Base-by-base conservation (phyloP, 2,329 filamentous ascomycete genomes). In the Didymella glomerata region DNA sequence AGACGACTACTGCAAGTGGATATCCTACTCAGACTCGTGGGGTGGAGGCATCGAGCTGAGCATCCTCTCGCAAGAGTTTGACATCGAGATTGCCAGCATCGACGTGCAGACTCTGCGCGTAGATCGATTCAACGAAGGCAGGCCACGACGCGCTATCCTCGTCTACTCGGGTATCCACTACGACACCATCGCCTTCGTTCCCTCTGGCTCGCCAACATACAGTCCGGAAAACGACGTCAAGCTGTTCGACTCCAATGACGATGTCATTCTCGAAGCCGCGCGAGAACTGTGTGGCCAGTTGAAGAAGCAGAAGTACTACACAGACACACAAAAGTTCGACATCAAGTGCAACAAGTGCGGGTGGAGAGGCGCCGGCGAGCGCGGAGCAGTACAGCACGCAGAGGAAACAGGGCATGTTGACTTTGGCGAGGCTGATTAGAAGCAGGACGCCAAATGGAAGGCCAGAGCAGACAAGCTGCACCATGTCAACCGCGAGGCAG, bases 81-180 rank as follows among this genome's bases (percentile, higher is more conserved):
- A 90, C 60, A 85, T 96, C 27, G 92, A 97, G 73, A 92, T 96
- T 51, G 91, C 88, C 76, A 91, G 90, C 38, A 89, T 94, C 64
- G 92, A 96, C 74, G 92, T 97, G 2, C 83, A 89, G 68, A 85
- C 86, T 38, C 76, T 88, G 13, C 79, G 87, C 13, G 82, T 92
- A 6, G 89, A 92, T 69, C 85, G 85, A 5, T 96, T 94, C 78
- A 96, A 96, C 65, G 91, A 95, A 72, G 87, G 87, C 1, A 54
- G 60, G 52, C 76, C 80, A 32, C 85, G 84, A 40, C 84, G 92
- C 7, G 93, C 91, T 70, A 87, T 97, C 25, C 81, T 97, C 24
- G 88, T 97, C 0, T 97, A 97, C 78, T 94, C 90, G 0, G 93
- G 93, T 2, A 95, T 97, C 49, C 93, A 97, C 76, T 97, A 97